phyloP scores from a whole-genome alignment of 2,329 filamentous ascomycete species.

The Orbilia quercus region DNA sequence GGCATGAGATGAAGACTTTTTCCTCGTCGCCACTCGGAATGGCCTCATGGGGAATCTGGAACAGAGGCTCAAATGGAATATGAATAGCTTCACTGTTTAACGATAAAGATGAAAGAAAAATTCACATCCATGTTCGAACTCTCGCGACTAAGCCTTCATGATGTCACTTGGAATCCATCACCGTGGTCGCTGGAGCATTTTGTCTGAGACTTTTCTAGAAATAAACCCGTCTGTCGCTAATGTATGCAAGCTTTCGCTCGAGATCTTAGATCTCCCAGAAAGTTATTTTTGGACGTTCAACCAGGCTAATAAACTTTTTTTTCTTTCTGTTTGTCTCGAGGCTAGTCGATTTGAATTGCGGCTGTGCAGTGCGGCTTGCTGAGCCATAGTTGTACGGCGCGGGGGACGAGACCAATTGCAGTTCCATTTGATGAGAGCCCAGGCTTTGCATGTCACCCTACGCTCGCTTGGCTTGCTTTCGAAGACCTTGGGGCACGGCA shows the following conservation, averaged over 20 bases:
- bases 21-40: slow-evolving; percentile 40
- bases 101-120: no score
- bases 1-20: slow-evolving; percentile 17
- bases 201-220: slow-evolving; percentile 37
- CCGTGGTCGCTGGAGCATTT: background rate
- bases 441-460: background rate
- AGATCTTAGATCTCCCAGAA: background rate
- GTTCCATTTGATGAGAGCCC: slow-evolving; percentile 15
- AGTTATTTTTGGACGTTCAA: slow-evolving; percentile 10
- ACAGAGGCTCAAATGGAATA: slow-evolving; percentile 42
- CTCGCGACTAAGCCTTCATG: background rate
- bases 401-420: slow-evolving; percentile 1
- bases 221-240: slow-evolving; percentile 29
- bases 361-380: slow-evolving; percentile 28
- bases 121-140: no score
- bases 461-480: slow-evolving; percentile 24
- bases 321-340: slow-evolving; percentile 13
- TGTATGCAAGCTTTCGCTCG: slow-evolving; percentile 10
- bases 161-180: slow-evolving; percentile 10
- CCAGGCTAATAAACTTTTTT: no score
- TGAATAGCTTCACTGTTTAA: background rate
- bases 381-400: slow-evolving; percentile 24
- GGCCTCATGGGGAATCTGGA: background rate
- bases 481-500: slow-evolving; percentile 14
- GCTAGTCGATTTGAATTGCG: slow-evolving; percentile 12